phyloP scores from a whole-genome alignment of 208 protist species.

The Trypanosoma melophagium region DNA sequence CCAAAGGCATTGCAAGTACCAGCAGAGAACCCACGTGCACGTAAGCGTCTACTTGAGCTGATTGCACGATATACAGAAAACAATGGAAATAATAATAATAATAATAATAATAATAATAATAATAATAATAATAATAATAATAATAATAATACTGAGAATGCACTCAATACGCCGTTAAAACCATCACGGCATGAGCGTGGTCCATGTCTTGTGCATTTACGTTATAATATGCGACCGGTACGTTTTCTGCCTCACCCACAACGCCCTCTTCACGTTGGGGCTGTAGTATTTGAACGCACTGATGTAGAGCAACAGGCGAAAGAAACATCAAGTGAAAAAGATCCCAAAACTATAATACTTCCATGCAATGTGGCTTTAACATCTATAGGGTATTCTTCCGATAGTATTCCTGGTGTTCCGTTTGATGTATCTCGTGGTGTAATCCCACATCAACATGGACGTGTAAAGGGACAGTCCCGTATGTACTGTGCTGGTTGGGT shows the following conservation, averaged over 20 bases:
- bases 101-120: not conserved
- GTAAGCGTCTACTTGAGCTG: conserved; percentile 84
- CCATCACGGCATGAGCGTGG: conserved; percentile 27
- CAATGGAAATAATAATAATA: not conserved
- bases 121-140: not conserved
- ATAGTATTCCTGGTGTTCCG: conserved; percentile 60
- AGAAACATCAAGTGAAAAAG: conserved; percentile 8
- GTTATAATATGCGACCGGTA: conserved; percentile 68
- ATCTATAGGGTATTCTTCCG: conserved; percentile 77
- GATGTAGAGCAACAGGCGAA: conserved; percentile 17
- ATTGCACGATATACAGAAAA: conserved; percentile 41
- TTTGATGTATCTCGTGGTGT: conserved; percentile 69
- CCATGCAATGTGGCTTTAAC: conserved; percentile 87
- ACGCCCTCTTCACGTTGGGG: conserved; percentile 57
- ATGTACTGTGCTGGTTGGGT: conserved; percentile 92
- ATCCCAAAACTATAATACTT: conserved; percentile 45
- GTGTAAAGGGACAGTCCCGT: conserved; percentile 66
- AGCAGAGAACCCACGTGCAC: conserved; percentile 50
- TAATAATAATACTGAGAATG: not conserved
- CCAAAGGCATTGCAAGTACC: conserved; percentile 30
- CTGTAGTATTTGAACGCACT: conserved; percentile 71
- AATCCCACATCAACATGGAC: conserved; percentile 68
- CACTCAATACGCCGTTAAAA: not conserved
- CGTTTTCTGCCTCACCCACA: conserved; percentile 54
- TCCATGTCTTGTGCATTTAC: conserved; percentile 64